These are phyloP conservation scores for Lactifluus echinatus DNA, from an alignment of 768 basidiomycete genomes.

Conservation along the genomic window DNA sequence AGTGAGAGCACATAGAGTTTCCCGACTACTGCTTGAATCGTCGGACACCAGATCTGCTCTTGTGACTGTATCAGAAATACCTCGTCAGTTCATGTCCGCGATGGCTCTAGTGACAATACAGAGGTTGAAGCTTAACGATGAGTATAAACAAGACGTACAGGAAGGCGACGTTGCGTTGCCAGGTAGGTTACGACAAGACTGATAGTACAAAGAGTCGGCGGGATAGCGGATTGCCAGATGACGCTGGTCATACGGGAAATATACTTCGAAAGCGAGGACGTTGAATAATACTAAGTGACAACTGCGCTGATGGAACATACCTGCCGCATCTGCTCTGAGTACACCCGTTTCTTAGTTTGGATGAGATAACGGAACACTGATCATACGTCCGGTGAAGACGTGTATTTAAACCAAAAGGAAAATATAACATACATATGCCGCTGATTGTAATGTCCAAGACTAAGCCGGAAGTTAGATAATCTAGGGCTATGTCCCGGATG, in stretches of 20 bases:
- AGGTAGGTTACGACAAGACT: neutral
- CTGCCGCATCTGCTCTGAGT: neutral
- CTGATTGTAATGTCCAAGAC: neutral
- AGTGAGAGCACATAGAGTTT: constrained; percentile 4
- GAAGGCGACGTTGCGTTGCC: neutral
- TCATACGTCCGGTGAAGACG: neutral
- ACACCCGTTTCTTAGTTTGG: neutral
- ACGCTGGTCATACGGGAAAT: neutral
- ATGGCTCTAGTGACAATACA: neutral
- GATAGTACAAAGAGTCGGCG: neutral
- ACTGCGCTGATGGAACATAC: neutral
- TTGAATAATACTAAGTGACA: neutral
- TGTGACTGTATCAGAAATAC: neutral
- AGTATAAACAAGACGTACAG: neutral
- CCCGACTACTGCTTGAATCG: constrained; percentile 1
- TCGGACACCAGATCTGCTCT: neutral
- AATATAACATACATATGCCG: neutral
- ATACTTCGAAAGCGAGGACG: neutral
- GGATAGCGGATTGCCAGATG: constrained; percentile 6
- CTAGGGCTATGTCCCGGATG: neutral
- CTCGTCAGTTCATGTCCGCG: neutral
- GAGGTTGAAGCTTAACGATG: neutral
- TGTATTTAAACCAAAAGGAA: neutral
- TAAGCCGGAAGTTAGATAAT: neutral
- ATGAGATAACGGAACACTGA: constrained; percentile 1